Conservation (phyloP, 129 eudicot genomes). For the Calendula officinalis region DNA sequence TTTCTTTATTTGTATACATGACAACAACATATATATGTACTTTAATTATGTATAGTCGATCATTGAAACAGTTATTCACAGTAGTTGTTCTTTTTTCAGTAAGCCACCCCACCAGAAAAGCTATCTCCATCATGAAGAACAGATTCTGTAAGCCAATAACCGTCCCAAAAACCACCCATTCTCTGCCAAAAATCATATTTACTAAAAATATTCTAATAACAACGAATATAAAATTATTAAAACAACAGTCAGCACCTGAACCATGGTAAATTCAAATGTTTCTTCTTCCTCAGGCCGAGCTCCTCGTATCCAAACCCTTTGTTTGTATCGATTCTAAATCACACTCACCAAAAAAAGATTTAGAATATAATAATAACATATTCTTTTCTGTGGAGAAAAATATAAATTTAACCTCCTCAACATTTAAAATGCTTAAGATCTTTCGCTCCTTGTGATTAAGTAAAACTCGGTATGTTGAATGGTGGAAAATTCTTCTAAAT, state of each 20-base stretch:
- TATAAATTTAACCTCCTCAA: conserved; percentile 54
- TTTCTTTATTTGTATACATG: conserved; percentile 15
- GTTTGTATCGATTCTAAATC: conserved; percentile 65
- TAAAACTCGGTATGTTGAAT: conserved; percentile 76
- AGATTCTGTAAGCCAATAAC: conserved; percentile 96
- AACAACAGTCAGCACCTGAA: conserved; percentile 47
- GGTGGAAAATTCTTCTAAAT: conserved; percentile 86
- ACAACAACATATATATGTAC: conserved; percentile 15
- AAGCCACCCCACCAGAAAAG: conserved; percentile 91
- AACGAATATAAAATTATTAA: background rate
- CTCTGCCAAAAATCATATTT: conserved; percentile 44
- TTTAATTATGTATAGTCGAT: conserved; percentile 25
- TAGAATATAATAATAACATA: conserved; percentile 2
- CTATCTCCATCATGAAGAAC: conserved; percentile 86
- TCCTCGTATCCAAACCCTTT: conserved; percentile 88
- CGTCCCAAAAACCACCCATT: conserved; percentile 96
- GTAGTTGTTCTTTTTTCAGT: conserved; percentile 37
- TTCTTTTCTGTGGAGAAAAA: background rate
- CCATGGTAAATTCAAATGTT: conserved; percentile 81
- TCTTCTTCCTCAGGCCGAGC: conserved; percentile 93
- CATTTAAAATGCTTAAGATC: conserved; percentile 72
- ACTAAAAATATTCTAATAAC: background rate
- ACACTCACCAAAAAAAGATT: conserved; percentile 13
- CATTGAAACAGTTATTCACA: conserved; percentile 18
- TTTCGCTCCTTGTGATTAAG: conserved; percentile 91